Evolutionary conservation across 2,329 filamentous ascomycete species (phyloP), one percentile per base, ranked within the genome.

Genomic region (Chalara sp.): DNA sequence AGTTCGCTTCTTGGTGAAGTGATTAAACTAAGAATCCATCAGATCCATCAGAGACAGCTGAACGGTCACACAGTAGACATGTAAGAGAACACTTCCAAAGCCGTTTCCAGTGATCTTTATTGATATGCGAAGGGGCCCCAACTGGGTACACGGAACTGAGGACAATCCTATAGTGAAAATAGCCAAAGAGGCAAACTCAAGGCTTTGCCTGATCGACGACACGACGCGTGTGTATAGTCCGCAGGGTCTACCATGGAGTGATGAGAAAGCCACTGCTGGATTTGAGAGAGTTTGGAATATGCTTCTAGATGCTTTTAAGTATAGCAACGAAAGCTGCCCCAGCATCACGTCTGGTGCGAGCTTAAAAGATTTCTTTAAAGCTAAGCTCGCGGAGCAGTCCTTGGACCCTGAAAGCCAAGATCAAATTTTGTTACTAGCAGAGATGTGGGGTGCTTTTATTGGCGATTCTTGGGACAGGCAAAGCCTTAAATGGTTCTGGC

Each of bases 401-500:
- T 21, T 21, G 29, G 13, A 43, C 12, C 12, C 12, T 8, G 41
- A 21, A 11, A 8, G 21, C 41, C 41, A 29, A 21, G 29, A 8
- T 11, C 41, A n/a, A 8, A 21, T 43, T 8, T 11, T 43, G 21
- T 4, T n/a, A 21, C 12, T 43, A 21, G 65, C 76, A 5, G 61
- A 64, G 39, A 52, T 63, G 21, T 80, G 78, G 75, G 76, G 78
- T 10, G 72, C 72, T 1, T 80, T 78, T 59, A 72, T 80, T 29
- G 78, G 78, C 3, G 73, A 69, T 49, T 66, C 70, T 3, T 67
- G 78, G 3, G 65, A 67, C 35, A 69, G 56, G 28, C 78, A 81
- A 61, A 79, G 75, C 59, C 63, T 81, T 48, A 77, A 73, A 60
- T 80, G 72, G 61, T 77, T 79, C 57, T 80, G 76, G 74, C 62